phyloP scores from a whole-genome alignment of 148 eudicot species.

The Arbutus unedo region DNA sequence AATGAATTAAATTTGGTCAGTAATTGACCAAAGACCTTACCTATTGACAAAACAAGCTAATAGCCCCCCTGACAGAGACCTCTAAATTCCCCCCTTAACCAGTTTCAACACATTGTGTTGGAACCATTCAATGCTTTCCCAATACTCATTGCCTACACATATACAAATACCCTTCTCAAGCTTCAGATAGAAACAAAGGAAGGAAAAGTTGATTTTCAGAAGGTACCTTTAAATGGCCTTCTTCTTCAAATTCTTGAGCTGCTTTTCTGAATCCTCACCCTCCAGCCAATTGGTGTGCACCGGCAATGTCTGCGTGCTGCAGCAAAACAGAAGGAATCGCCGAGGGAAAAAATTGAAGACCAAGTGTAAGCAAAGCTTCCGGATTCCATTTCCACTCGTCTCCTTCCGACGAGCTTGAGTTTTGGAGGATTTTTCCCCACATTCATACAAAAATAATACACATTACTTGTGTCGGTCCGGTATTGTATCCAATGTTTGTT shows the following conservation, averaged over 20 bases:
- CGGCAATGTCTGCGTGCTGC: neutral
- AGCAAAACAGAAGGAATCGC: neutral
- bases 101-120: neutral
- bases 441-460: neutral
- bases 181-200: neutral
- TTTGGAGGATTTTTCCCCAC: neutral
- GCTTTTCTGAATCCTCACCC: neutral
- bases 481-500: neutral
- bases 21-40: neutral
- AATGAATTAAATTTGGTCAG: neutral
- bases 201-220: neutral
- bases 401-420: constrained; percentile 10
- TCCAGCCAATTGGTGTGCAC: neutral
- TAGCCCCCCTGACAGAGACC: neutral
- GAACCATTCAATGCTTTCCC: neutral
- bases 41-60: too few relatives aligned
- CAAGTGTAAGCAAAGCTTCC: neutral
- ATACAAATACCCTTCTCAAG: neutral
- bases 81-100: neutral
- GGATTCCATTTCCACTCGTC: neutral
- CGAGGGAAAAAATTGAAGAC: neutral
- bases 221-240: neutral
- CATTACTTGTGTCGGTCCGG: neutral
- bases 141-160: neutral
- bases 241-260: neutral